A percentile compares a stretch with the other conserved stretches of the same genome.
Conservation (phyloP, 116 monocot genomes). For the Phalaenopsis hybrid region DNA sequence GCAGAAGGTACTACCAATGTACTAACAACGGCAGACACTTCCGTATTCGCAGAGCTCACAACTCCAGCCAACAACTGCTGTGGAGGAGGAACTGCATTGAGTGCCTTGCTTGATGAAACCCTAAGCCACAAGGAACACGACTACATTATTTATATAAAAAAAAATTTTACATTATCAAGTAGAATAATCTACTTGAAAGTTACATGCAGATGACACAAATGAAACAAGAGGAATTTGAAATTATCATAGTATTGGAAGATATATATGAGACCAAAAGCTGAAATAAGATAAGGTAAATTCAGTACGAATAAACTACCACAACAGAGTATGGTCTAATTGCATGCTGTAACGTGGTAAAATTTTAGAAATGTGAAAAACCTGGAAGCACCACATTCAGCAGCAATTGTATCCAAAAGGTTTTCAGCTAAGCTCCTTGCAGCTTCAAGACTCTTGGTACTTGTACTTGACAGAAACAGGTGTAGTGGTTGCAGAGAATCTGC, state of each 20-base stretch:
- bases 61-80: slow-evolving; percentile 45
- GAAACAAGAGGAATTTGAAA: not conserved
- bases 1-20: slow-evolving; percentile 8
- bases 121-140: slow-evolving; percentile 24
- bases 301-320: not conserved
- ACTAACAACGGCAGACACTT: slow-evolving; percentile 15
- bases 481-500: slow-evolving; percentile 57
- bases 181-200: not conserved
- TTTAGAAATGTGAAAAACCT: slow-evolving; percentile 40
- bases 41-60: slow-evolving; percentile 18
- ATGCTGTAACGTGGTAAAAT: not conserved
- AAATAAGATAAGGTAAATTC: not conserved
- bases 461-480: slow-evolving; percentile 73
- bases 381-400: slow-evolving; percentile 70
- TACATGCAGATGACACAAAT: not conserved
- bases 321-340: not conserved
- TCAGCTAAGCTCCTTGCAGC: slow-evolving; percentile 79
- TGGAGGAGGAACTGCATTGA: slow-evolving; percentile 77
- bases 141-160: not conserved
- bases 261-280: not conserved
- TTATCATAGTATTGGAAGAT: not conserved
- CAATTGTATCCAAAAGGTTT: slow-evolving; percentile 91
- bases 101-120: slow-evolving; percentile 54
- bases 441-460: slow-evolving; percentile 66
- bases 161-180: not conserved